These are phyloP conservation scores for Termitomyces sp. DNA, from an alignment of 768 basidiomycete species.

Conservation along the genomic window DNA sequence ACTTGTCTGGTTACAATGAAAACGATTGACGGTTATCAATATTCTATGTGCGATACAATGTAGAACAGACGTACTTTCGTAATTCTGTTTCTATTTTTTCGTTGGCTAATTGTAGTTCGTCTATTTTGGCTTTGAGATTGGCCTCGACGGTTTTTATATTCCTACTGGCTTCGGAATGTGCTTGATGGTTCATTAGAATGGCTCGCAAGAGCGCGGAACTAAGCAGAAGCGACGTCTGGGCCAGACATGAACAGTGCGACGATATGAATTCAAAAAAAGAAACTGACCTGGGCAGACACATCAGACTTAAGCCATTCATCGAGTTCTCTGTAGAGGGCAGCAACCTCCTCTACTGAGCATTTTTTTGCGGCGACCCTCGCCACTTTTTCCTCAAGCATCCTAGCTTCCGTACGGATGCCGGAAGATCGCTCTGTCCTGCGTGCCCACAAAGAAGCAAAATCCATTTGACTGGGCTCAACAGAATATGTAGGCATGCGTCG, in stretches of 20 bases:
- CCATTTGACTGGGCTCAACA: slow-evolving; percentile 44
- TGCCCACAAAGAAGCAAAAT: slow-evolving; percentile 37
- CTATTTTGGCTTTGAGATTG: slow-evolving; percentile 59
- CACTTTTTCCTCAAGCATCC: slow-evolving; percentile 73
- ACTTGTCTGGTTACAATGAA: slow-evolving; percentile 49
- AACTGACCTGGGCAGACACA: slow-evolving; percentile 61
- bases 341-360: slow-evolving; percentile 85
- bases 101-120: slow-evolving; percentile 57
- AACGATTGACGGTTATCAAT: slow-evolving; percentile 13
- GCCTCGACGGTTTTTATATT: slow-evolving; percentile 59
- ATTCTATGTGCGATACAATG: slow-evolving; percentile 13
- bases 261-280: slow-evolving; percentile 8
- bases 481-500: slow-evolving; percentile 41
- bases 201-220: slow-evolving; percentile 78
- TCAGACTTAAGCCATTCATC: slow-evolving; percentile 70
- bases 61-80: slow-evolving; percentile 52
- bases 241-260: slow-evolving; percentile 5
- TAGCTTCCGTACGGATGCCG: slow-evolving; percentile 51
- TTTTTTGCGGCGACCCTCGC: slow-evolving; percentile 78
- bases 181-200: slow-evolving; percentile 78
- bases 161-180: slow-evolving; percentile 76
- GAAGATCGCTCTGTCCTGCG: slow-evolving; percentile 43
- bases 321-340: slow-evolving; percentile 72
- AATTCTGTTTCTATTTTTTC: slow-evolving; percentile 66
- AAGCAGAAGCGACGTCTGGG: slow-evolving; percentile 55